Conservation (phyloP, 495 filamentous ascomycete species). For the Pyronema omphalodes region DNA sequence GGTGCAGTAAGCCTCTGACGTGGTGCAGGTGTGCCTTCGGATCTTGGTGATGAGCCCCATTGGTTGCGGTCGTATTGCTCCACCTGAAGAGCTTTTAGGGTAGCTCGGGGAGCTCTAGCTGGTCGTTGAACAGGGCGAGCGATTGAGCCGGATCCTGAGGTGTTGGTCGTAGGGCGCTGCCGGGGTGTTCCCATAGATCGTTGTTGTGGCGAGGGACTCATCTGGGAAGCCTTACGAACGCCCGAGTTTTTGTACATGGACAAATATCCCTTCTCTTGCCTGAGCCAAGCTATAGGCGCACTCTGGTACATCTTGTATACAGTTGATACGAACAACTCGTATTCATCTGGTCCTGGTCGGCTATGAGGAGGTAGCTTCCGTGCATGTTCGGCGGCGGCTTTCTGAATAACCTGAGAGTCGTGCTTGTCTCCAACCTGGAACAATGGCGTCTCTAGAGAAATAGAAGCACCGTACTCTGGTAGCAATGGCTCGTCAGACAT, state of each 20-base stretch:
- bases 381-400: constrained; percentile 8
- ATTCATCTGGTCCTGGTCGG: constrained; percentile 18
- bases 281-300: constrained; percentile 20
- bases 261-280: constrained; percentile 10
- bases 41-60: background rate
- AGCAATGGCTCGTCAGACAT: constrained; percentile 3
- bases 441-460: constrained; percentile 21
- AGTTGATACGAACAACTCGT: constrained; percentile 21
- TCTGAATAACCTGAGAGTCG: constrained; percentile 18
- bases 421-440: constrained; percentile 21
- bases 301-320: constrained; percentile 21
- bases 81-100: constrained; percentile 1
- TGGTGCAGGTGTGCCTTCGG: constrained; percentile 3
- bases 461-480: constrained; percentile 10
- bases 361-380: constrained; percentile 12
- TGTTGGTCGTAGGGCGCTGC: background rate
- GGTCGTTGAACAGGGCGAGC: background rate
- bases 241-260: background rate
- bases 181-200: background rate
- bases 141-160: background rate
- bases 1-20: constrained; percentile 12
- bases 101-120: constrained; percentile 1
- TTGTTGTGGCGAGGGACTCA: background rate
- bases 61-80: background rate
- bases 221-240: background rate